Base-by-base conservation (phyloP, 2,329 filamentous ascomycete genomes). In the Trichoderma cornu-damae region DNA sequence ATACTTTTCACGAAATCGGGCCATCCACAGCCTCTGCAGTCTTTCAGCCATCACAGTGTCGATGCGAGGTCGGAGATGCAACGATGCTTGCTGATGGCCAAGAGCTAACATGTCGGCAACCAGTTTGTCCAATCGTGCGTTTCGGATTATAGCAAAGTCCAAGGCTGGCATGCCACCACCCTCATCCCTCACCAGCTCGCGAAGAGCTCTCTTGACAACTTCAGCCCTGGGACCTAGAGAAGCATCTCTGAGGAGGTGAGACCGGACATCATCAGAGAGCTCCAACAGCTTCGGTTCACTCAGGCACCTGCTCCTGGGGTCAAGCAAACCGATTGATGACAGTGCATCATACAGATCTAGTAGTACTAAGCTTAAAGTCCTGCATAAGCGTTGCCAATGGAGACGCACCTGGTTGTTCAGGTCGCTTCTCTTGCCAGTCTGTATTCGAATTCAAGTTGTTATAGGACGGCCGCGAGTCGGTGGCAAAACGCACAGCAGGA, bases 1-100 rank as follows among this genome's bases (percentile, higher is more conserved):
- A 56, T 76, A 79, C 6, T 69, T 63, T n/a, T 74, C 72, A 37
- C 70, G 68, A 61, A 79, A 79, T 4, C 78, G 70, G 6, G 66
- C 62, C 46, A 72, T 66, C 79, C 78, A 81, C 35, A 66, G 60
- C n/a, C 69, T 68, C 59, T 75, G 71, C 46, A 81, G 62, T 35
- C 63, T 67, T 57, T 73, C 70, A 11, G 72, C 76, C 34, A 72
- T 65, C 6, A 66, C 61, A 18, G 70, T 63, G 58, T 75, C 70
- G 22, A 68, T 65, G 16, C 68, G 66, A 57, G 72, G 70, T 52
- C 68, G 65, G 4, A 63, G 64, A 9, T 68, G 63, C 12, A 66
- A 60, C 6, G 67, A 66, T 1, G 56, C 56, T 11, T 66, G 65
- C 7, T 65, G 63, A 40, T 68, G 68, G 6, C 64, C 64, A 0